Evolutionary conservation across 2,329 filamentous ascomycete species (phyloP).

Genomic region (Trichoderma sp.): DNA sequence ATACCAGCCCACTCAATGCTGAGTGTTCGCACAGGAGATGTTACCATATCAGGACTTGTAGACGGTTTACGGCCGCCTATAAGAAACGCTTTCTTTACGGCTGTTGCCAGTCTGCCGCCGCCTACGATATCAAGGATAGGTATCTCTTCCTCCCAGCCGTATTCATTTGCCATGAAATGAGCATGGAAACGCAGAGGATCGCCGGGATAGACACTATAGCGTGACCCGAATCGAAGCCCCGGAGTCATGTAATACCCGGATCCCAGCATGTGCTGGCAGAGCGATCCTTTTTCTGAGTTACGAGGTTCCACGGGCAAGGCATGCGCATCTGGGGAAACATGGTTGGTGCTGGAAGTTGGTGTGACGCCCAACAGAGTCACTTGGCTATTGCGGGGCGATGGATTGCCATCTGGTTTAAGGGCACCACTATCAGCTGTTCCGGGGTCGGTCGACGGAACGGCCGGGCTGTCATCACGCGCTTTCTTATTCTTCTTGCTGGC

Average conservation of each 20-base stretch:
- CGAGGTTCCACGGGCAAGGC: slow-evolving; percentile 27
- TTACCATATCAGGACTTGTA: slow-evolving; percentile 30
- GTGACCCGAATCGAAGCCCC: slow-evolving; percentile 89
- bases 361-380: slow-evolving; percentile 41
- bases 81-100: slow-evolving; percentile 94
- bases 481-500: slow-evolving; percentile 29
- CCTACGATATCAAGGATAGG: slow-evolving; percentile 82
- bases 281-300: slow-evolving; percentile 48
- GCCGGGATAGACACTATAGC: slow-evolving; percentile 93
- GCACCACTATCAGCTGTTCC: slow-evolving; percentile 4
- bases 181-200: slow-evolving; percentile 94
- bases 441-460: neutral
- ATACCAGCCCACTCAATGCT: slow-evolving; percentile 94
- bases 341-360: slow-evolving; percentile 42
- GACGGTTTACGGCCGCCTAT: slow-evolving; percentile 68
- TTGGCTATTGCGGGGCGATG: slow-evolving; percentile 15
- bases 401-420: neutral
- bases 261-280: slow-evolving; percentile 80
- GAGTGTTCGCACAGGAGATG: slow-evolving; percentile 66
- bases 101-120: slow-evolving; percentile 85
- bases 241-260: slow-evolving; percentile 86
- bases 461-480: slow-evolving; percentile 7
- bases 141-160: slow-evolving; percentile 86
- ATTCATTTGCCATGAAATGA: slow-evolving; percentile 85
- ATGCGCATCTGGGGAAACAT: slow-evolving; percentile 35